phyloP scores from a whole-genome alignment of 352 stramenopile species.

The Elongisporangium senticosum region DNA sequence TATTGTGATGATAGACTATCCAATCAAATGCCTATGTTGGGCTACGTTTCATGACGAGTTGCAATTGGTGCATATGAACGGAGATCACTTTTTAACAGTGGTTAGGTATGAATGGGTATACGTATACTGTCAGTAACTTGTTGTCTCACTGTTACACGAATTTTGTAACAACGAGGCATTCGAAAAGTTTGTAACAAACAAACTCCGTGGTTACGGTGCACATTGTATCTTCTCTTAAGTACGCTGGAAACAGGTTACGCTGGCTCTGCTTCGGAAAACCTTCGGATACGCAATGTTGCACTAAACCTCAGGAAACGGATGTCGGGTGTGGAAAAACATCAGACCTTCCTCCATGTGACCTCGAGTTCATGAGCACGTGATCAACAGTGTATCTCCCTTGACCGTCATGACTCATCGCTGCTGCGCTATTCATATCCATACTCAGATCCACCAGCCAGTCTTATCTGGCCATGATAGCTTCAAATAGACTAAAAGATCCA shows the following conservation, averaged over 20 bases:
- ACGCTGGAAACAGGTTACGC: background rate
- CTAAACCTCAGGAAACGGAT: background rate
- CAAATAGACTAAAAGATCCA: background rate
- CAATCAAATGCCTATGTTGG: background rate
- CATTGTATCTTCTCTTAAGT: background rate
- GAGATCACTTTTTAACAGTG: background rate
- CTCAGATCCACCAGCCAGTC: background rate
- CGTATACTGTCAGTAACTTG: too few species aligned
- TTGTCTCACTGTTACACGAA: too few species aligned
- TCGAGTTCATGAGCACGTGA: too few species aligned
- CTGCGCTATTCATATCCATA: background rate
- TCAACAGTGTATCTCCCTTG: too few species aligned
- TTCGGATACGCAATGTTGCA: background rate
- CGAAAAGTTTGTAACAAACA: too few species aligned
- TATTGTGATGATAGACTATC: background rate
- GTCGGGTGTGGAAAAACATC: too few species aligned
- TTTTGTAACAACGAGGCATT: too few species aligned
- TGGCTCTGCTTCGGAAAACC: background rate
- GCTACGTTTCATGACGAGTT: background rate
- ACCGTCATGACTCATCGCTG: too few species aligned
- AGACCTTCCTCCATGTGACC: background rate
- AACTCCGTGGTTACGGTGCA: background rate
- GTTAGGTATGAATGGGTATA: background rate
- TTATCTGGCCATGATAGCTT: background rate
- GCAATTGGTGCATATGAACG: background rate